Evolutionary conservation across 306 rosid genomes (phyloP).

Genomic region (Cicer pinnatifidum): DNA sequence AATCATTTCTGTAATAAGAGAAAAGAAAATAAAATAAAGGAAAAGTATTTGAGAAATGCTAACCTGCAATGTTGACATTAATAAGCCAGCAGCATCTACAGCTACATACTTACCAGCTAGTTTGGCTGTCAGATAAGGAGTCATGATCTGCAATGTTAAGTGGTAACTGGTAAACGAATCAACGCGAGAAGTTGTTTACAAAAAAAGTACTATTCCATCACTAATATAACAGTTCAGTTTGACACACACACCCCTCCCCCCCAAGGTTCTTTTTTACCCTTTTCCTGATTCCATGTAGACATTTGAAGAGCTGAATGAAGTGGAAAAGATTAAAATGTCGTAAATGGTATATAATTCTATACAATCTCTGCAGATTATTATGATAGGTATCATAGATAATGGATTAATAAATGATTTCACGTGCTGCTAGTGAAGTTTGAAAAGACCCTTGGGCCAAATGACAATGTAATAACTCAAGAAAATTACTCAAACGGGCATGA

Average conservation of each 20-base stretch:
- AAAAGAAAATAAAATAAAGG: too few species aligned
- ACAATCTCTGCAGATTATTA: conserved; percentile 24
- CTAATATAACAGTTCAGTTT: not conserved
- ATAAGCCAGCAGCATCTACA: conserved; percentile 75
- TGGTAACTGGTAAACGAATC: conserved; percentile 1
- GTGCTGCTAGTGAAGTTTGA: conserved; percentile 9
- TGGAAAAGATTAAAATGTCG: conserved; percentile 7
- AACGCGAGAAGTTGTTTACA: not conserved
- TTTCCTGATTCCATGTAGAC: not conserved
- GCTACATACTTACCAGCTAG: conserved; percentile 88
- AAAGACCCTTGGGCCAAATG: too few species aligned
- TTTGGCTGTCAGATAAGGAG: conserved; percentile 82
- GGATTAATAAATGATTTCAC: not conserved
- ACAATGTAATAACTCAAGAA: too few species aligned
- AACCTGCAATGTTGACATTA: conserved; percentile 77
- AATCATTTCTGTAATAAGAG: too few species aligned
- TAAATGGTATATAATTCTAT: not conserved
- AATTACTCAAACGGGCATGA: not conserved
- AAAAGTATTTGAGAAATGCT: not conserved
- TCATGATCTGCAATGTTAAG: conserved; percentile 72
- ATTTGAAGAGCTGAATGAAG: conserved; percentile 3
- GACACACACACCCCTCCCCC: not conserved
- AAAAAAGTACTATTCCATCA: not conserved
- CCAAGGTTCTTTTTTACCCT: not conserved
- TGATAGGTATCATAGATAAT: not conserved